phyloP scores from a whole-genome alignment of 768 basidiomycete genomes.

The Mycena amicta region DNA sequence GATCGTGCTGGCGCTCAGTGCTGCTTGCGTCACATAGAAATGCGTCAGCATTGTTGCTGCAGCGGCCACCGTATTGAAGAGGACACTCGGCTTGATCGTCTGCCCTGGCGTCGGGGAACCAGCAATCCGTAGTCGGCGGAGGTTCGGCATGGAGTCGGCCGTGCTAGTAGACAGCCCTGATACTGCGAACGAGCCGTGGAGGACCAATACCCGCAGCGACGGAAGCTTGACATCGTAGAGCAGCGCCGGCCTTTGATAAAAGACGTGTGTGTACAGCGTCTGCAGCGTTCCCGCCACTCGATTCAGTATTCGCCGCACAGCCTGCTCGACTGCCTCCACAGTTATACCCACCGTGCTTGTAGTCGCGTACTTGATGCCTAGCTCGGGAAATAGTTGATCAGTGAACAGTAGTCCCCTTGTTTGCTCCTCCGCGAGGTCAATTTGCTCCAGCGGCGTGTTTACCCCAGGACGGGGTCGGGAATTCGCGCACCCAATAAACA shows the following conservation, averaged over 20 bases:
- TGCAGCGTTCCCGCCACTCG: slow-evolving; percentile 7
- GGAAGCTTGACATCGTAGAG: slow-evolving; percentile 11
- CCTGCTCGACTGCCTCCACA: slow-evolving; percentile 7
- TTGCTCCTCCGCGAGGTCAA: slow-evolving; percentile 17
- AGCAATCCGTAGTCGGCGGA: slow-evolving; percentile 12
- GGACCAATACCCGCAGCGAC: slow-evolving; percentile 9
- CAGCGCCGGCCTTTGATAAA: slow-evolving; percentile 10
- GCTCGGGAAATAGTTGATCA: slow-evolving; percentile 15
- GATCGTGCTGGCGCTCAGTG: not conserved
- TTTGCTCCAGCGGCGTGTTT: not conserved
- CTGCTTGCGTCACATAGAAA: slow-evolving; percentile 9
- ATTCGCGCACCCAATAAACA: slow-evolving; percentile 18
- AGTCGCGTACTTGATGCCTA: slow-evolving; percentile 5
- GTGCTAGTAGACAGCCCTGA: not conserved
- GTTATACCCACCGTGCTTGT: slow-evolving; percentile 2
- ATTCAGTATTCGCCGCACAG: slow-evolving; percentile 9
- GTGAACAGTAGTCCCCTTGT: slow-evolving; percentile 13
- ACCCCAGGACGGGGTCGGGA: not conserved
- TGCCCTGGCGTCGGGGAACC: slow-evolving; percentile 6
- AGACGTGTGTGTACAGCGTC: slow-evolving; percentile 16
- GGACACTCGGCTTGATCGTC: slow-evolving; percentile 5
- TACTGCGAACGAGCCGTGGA: slow-evolving; percentile 20
- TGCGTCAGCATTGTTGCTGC: slow-evolving; percentile 13
- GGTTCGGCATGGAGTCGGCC: slow-evolving; percentile 1
- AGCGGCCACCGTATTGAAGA: slow-evolving; percentile 11